phyloP scores from a whole-genome alignment of 768 basidiomycete species.

The Inosperma sp. region DNA sequence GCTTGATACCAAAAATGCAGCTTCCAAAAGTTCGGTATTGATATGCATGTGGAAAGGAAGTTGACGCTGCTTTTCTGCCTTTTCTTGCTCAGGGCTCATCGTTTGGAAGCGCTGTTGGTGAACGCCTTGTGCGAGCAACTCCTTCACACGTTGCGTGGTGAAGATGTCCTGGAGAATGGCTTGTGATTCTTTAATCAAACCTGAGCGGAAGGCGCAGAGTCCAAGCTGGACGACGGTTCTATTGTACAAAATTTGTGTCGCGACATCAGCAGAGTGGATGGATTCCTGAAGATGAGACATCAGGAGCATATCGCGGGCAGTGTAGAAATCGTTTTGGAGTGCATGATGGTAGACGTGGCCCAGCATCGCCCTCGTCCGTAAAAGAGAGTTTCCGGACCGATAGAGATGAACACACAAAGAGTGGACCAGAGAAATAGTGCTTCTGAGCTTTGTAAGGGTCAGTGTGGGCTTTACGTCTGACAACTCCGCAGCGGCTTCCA shows the following conservation, averaged over 20 bases:
- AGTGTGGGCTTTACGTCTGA: conserved; percentile 60
- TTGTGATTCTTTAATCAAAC: conserved; percentile 92
- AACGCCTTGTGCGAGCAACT: conserved; percentile 93
- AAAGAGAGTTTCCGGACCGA: conserved; percentile 82
- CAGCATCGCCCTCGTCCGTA: conserved; percentile 95
- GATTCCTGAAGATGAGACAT: conserved; percentile 99
- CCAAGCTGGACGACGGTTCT: conserved; percentile 96
- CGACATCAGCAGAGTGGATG: conserved; percentile 92
- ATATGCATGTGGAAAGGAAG: conserved; percentile 99
- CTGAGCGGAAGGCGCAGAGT: conserved; percentile 92
- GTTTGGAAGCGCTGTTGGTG: conserved; percentile 87
- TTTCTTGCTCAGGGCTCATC: conserved; percentile 94
- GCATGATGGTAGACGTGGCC: conserved; percentile 97
- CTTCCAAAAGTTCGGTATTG: conserved; percentile 95
- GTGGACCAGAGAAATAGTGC: conserved; percentile 78
- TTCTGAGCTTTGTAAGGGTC: conserved; percentile 49
- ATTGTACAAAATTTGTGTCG: conserved; percentile 97
- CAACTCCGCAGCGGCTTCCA: conserved; percentile 65
- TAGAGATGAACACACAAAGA: conserved; percentile 89
- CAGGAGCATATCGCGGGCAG: conserved; percentile 94
- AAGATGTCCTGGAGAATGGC: conserved; percentile 93
- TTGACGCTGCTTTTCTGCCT: conserved; percentile 91
- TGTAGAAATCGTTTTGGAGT: conserved; percentile 93
- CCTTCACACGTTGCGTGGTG: conserved; percentile 93
- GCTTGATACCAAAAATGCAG: conserved; percentile 95